Evolutionary conservation across 129 eudicot genomes (phyloP), one percentile per base, ranked within the genome.

Genomic region (Lactuca saligna): DNA sequence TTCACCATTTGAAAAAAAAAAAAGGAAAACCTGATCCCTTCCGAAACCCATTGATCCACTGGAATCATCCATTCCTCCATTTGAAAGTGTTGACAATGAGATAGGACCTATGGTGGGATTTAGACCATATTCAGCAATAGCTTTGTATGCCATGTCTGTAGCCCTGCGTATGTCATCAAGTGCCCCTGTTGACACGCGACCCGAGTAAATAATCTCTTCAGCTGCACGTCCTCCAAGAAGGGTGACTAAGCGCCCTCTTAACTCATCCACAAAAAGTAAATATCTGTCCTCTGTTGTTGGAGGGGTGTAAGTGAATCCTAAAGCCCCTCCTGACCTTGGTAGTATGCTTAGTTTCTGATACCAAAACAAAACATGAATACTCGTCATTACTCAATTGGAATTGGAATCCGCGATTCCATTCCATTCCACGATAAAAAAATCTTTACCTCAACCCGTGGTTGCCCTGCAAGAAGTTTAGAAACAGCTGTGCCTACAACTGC

Each of bases 171-270:
- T 94, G 73, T 94, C 99, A 74, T 94, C 99, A 70, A 94, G 91
- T 2, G 99, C 99, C 73, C 99, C 99, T 29, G 99, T 94, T 31
- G 99, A 89, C 63, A 94, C 99, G 75, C 99, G 97, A 15, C 99
- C 99, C 3, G 93, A 84, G 80, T 87, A 94, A 34, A 84, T 75
- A 69, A 94, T 69, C 83, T 94, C 99, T 73, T 94, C 99, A 3
- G 99, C 99, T 56, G 99, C 99, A 74, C 99, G 99, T 15, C 99
- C 99, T 7, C 99, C 99, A 38, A 94, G 99, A 75, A 94, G 99
- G n/a, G 99, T 94, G 64, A 94, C 99, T 82, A 94, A 79, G 34
- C 99, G 90, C 32, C 99, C 99, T 37, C 99, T 91, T 66, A 94
- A 54, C 78, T 94, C 99, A 35, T 94, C 97, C 41, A 90, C 82